Evolutionary conservation across 306 rosid genomes (phyloP), one percentile per base, ranked within the genome.

Genomic region (Cicer pinnatifidum): DNA sequence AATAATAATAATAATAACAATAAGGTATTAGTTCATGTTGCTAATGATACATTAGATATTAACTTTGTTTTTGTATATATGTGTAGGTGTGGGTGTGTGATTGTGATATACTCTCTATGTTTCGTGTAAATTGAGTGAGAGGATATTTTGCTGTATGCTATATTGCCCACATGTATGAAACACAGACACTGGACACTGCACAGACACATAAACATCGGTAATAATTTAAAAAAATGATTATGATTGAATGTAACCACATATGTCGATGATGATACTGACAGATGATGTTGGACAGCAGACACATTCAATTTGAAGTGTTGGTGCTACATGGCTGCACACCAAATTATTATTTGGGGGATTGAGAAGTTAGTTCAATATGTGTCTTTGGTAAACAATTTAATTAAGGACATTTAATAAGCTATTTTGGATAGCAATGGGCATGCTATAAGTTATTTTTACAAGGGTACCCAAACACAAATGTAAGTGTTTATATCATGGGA

Each of bases 1-100:
- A 20, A 20, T 20, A 20, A 20, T 20, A 88, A 84, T 94, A 86
- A 33, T 58, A 88, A 84, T 91, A 86, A 23, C 33, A 23, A 88
- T 93, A 81, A 91, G 97, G 92, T 88, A 72, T 17, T 33, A 6
- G 37, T 69, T 69, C 17, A 47, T 64, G 47, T 2, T 39, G 38
- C 38, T 80, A 9, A 40, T 53, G 33, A 33, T 33, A 6, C 35
- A 13, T 59, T 3, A 35, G 66, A 35, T 4, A 12, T 6, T n/a
- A 35, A 11, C 6, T 59, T 33, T 12, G 65, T 11, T 20, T 20
- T 5, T 10, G 37, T 1, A 0, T 56, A 13, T 40, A 6, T 6
- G 44, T 41, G 56, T 50, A 7, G 4, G 52, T 11, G 33, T 4
- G n/a, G 0, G 4, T 11, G 33, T 48, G 23, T 23, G 10, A 11